Percentiles rank a stretch among this genome's conserved stretches.
These are phyloP conservation scores for Epithele typhae DNA, from an alignment of 768 basidiomycete species.

Conservation along the genomic window DNA sequence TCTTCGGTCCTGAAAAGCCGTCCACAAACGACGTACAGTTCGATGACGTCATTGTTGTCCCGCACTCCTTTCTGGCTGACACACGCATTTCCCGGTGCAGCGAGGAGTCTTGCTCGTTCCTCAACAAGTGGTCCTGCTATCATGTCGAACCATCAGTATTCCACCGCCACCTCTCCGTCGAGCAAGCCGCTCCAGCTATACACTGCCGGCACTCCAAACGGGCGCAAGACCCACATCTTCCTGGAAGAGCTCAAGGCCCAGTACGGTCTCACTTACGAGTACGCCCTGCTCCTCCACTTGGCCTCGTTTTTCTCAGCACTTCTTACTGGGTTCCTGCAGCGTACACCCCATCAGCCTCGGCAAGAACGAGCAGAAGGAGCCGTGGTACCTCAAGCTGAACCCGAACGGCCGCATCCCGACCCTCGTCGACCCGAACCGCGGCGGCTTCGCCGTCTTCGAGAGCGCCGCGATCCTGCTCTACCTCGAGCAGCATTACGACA, in stretches of 20 bases:
- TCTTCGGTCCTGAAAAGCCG: no score
- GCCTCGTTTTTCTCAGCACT: no score
- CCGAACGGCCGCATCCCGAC: slow-evolving; percentile 74
- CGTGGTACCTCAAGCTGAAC: slow-evolving; percentile 71
- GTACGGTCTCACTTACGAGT: slow-evolving; percentile 50
- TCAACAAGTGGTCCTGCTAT: no score
- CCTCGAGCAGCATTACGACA: slow-evolving; percentile 76
- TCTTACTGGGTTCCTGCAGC: no score
- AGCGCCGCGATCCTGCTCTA: slow-evolving; percentile 80
- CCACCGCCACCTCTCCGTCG: slow-evolving; percentile 8
- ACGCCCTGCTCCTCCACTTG: no score
- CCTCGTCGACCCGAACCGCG: slow-evolving; percentile 59
- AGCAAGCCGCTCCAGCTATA: slow-evolving; percentile 20
- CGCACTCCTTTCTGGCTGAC: no score
- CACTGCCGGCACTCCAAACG: slow-evolving; percentile 47
- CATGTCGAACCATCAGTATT: no score
- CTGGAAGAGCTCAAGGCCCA: slow-evolving; percentile 51
- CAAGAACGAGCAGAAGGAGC: slow-evolving; percentile 71
- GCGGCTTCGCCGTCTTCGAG: slow-evolving; percentile 64
- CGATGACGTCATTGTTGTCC: no score
- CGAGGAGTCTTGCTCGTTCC: no score
- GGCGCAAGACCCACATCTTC: slow-evolving; percentile 41
- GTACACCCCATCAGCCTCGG: slow-evolving; percentile 49
- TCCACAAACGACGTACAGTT: no score
- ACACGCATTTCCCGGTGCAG: no score